Evolutionary conservation across 805 yeast species (phyloP), one percentile per base, ranked within the genome.

Genomic region (Candida montana): DNA sequence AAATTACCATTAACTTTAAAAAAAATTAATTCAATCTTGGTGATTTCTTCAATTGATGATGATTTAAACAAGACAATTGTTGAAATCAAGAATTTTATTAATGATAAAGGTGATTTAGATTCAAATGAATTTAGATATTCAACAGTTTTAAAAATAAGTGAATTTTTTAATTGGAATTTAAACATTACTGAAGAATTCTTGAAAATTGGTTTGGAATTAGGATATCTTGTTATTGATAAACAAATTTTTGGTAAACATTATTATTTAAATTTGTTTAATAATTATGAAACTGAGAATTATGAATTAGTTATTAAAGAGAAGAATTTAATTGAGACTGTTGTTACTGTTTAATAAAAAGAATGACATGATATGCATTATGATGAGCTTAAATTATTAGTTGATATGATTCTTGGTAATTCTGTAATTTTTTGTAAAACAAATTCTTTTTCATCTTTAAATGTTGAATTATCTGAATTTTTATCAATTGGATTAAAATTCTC

Each of bases 381-480:
- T 24, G 39, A 32, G 21, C 26, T 32, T 7, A 28, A 16, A 31
- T 38, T 37, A 27, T 42, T 60, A 16, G 67, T 52, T 15, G 61
- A 54, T 11, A 64, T 55, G 17, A 81, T 69, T 55, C 79, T 81
- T 7, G 93, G 95, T 44, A 85, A 63, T 39, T 75, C 73, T 47
- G 78, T 79, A 39, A 91, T 84, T 49, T 85, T 86, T 44, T 75
- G 77, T 35, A 87, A 69, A 26, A 93, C 80, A 60, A 83, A 93
- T 41, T 79, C 84, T 53, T 83, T 80, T 61, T 93, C 99, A 42
- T 83, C 91, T 30, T 74, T 67, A 55, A 87, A 81, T 23, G 72
- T 70, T 10, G 37, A 37, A 15, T 77, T 69, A 55, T 82, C 88
- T 37, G 82, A 86, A 50, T 76, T 51, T 54, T 79, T 64, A 34